Percentiles rank a stretch among this genome's conserved stretches.
Conservation (phyloP, 139 green algal species). For the Coelastrella sp. region DNA sequence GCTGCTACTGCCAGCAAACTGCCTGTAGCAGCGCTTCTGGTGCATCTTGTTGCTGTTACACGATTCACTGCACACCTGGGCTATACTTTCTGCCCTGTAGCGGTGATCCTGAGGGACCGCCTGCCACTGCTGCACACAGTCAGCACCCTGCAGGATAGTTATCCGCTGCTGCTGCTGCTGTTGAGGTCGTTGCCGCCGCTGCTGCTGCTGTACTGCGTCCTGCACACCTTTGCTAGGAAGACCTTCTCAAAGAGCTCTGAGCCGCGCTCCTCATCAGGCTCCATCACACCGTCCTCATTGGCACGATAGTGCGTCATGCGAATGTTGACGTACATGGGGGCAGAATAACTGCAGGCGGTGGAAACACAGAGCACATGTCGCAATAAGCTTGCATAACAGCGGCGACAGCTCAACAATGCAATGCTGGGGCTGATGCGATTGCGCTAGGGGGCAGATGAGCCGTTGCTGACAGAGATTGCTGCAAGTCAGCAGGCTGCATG, state of each 20-base stretch:
- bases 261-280: conserved; percentile 50
- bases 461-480: no score
- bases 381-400: no score
- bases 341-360: conserved; percentile 82
- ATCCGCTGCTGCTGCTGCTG: background rate
- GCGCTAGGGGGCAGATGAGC: no score
- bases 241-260: conserved; percentile 73
- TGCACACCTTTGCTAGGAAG: conserved; percentile 91
- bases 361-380: no score
- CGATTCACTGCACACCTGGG: no score
- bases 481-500: no score
- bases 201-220: background rate
- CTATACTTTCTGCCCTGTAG: no score
- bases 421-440: background rate
- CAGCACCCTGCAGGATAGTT: background rate
- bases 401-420: background rate
- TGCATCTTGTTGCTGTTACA: no score
- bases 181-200: background rate
- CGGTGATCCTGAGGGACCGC: no score
- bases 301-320: conserved; percentile 64
- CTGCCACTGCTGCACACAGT: background rate
- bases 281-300: conserved; percentile 65
- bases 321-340: conserved; percentile 96
- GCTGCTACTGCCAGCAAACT: no score
- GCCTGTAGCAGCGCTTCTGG: no score